Percentiles rank a stretch among this genome's conserved stretches.
Conservation (phyloP, 192 early-diverging fungal species). For the Coemansia sp. region DNA sequence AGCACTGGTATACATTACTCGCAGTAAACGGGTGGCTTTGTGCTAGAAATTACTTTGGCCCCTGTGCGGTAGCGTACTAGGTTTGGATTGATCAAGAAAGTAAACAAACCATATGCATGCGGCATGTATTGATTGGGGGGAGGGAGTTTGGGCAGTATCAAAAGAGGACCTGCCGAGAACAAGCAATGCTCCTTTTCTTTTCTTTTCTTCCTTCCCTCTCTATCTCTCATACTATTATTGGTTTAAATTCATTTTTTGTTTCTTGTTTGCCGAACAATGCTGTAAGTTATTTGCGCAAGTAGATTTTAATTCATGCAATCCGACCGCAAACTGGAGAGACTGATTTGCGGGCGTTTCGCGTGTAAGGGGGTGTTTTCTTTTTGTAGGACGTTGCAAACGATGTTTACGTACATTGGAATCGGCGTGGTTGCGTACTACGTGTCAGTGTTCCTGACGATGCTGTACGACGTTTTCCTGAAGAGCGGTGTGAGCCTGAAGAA, state of each 20-base stretch:
- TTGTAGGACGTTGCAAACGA: constrained; percentile 39
- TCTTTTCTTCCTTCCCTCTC: neutral
- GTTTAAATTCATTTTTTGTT: neutral
- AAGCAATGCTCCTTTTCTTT: neutral
- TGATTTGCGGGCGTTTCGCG: too few species aligned
- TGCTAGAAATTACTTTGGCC: too few species aligned
- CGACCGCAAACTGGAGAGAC: neutral
- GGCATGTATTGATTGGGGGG: too few species aligned
- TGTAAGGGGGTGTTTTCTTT: too few species aligned
- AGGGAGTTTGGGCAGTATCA: too few species aligned
- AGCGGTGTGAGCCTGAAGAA: constrained; percentile 41
- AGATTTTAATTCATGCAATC: too few species aligned
- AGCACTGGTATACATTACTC: too few species aligned
- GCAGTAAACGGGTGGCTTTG: too few species aligned
- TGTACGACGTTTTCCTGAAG: constrained; percentile 51
- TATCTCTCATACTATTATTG: neutral
- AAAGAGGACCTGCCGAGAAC: too few species aligned
- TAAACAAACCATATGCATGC: too few species aligned
- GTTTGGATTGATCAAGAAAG: too few species aligned
- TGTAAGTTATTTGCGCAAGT: neutral
- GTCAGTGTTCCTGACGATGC: constrained; percentile 39
- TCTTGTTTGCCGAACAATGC: neutral
- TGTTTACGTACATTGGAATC: constrained; percentile 50
- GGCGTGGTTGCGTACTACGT: constrained; percentile 51
- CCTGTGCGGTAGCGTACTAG: too few species aligned